Conservation (phyloP, 2,329 filamentous ascomycete genomes). For the Alternaria atra region DNA sequence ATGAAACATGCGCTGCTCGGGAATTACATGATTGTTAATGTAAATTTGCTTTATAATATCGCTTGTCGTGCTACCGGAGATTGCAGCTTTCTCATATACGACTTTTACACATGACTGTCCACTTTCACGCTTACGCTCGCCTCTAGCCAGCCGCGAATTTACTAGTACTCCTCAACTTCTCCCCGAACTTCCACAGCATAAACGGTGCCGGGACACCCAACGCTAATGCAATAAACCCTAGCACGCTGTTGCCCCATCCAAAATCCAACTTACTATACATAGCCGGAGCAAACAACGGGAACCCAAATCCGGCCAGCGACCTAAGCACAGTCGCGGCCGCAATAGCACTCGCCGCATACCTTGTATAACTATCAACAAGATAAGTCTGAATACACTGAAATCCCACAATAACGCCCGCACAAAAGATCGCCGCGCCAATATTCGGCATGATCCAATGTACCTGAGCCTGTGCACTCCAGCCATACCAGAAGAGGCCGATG, state of each 20-base stretch:
- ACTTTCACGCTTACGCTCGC: too few species aligned
- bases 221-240: conserved; percentile 49
- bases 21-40: too few species aligned
- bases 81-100: too few species aligned
- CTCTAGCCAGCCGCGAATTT: conserved; percentile 57
- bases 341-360: conserved; percentile 57
- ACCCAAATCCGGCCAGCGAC: conserved; percentile 55
- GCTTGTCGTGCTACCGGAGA: too few species aligned
- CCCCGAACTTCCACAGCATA: conserved; percentile 62
- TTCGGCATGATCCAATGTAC: conserved; percentile 66
- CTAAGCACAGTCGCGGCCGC: conserved; percentile 56
- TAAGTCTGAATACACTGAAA: conserved; percentile 58
- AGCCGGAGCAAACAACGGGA: conserved; percentile 56
- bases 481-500: conserved; percentile 65
- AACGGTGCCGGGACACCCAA: conserved; percentile 59
- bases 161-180: conserved; percentile 57
- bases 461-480: conserved; percentile 62
- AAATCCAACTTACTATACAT: conserved; percentile 53
- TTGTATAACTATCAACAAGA: conserved; percentile 57
- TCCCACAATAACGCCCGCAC: conserved; percentile 56
- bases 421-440: conserved; percentile 62
- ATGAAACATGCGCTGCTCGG: too few species aligned
- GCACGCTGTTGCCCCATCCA: conserved; percentile 54
- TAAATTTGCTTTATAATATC: too few species aligned
- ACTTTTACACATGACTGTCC: too few species aligned